Evolutionary conservation across 306 rosid genomes (phyloP), one percentile per base, ranked within the genome.

Genomic region (Vachellia collinsii): DNA sequence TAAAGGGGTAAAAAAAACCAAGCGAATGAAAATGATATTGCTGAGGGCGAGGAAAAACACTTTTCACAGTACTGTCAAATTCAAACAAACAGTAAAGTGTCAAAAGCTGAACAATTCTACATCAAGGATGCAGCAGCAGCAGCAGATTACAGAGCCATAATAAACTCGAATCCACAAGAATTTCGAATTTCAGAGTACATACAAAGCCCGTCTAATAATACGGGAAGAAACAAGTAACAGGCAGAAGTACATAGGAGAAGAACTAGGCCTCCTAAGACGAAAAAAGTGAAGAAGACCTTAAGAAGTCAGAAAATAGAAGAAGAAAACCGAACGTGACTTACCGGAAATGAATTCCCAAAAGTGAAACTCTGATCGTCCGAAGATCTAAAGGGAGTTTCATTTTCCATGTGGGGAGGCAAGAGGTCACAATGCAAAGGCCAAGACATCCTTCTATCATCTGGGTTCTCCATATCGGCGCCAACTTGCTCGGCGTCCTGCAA

Each of bases 351-450:
- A 87, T 85, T 86, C 51, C 66, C 85, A 79, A 70, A 63, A 77
- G 22, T 75, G 20, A 62, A 29, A 62, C 62, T 81, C 72, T 53
- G 81, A 44, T 77, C 83, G 70, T 74, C 75, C 58, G 94, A 80
- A 75, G 86, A 54, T 69, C 50, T 41, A 41, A 85, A 76, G 73
- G 86, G 63, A 85, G 93, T 59, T 8, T 58, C 87, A 23, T 66
- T 75, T 59, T 86, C 91, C 91, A 87, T 86, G 80, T 88, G 94
- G 83, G 77, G 59, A 76, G 73, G 88, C 82, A 83, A 76, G 44
- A 77, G 73, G 44, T 85, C 92, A 84, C 89, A 88, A 86, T 92
- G 97, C 85, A 86, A 75, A 85, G 95, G 88, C 91, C 89, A 82
- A 67, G 90, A 83, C 81, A 77, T 67, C 16, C 41, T 84, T 77